Evolutionary conservation across 2,329 filamentous ascomycete species (phyloP), one percentile per base, ranked within the genome.

Genomic region (Colletotrichum graminicola): DNA sequence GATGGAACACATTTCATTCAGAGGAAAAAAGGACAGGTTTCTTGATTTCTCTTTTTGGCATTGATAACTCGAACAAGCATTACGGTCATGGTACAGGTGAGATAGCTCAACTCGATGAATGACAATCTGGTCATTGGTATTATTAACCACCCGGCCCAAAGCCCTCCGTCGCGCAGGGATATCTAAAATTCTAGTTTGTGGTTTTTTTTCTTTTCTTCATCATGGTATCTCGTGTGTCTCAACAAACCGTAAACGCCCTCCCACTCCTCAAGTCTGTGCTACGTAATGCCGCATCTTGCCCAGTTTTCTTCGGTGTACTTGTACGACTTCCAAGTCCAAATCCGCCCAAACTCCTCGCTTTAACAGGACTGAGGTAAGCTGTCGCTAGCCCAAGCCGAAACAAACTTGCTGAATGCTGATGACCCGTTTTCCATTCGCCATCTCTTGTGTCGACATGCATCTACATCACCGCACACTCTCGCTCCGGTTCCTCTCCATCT

Each of bases 381-480:
- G 59, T 63, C 54, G 54, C 57, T 52, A 41, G 54, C 60, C 60
- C 60, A 29, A 61, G 32, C n/a, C 55, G 34, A 66, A 60, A 55
- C 45, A 41, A 39, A 45, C 39, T 26, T 26, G 29, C 51, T 36
- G 41, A 56, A 34, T 34, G 36, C 41, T 57, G 7, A 57, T 32
- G 12, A n/a, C 29, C 39, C 32, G 29, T 45, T 16, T 26, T 8
- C 16, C 41, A 29, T 5, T 36, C 62, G 14, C 32, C 26, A 5
- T 29, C 47, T 18, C 29, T 54, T 47, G 32, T 32, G 55, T 66
- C 56, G 21, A 21, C 12, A n/a, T 49, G 62, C 47, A 4, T 59
- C 76, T 76, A 87, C 85, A 87, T 87, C 62, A 87, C 78, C 12
- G 75, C 77, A 75, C 85, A 87, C 75, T 87, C 85, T 73, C 85